Base-by-base conservation (phyloP, 371 early-diverging fungal species). In the Funneliformis caledonium region DNA sequence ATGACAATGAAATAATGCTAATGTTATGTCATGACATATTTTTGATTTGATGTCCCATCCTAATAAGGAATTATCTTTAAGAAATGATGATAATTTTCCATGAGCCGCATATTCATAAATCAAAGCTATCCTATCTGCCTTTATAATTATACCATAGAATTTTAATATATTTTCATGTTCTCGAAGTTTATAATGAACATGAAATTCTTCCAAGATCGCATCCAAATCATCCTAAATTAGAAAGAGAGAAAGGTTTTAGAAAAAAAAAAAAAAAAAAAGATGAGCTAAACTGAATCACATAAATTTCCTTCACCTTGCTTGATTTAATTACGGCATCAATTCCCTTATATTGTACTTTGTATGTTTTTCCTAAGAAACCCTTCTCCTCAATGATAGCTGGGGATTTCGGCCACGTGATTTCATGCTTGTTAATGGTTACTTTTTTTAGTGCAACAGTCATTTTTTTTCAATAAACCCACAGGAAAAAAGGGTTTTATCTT, bases 301-400 rank as follows among this genome's bases (percentile, higher is more conserved):
- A 22, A 19, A 5, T 31, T 56, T 43, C n/a, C 12, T 52, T 75
- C 56, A 75, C 75, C 26, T 56, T 75, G 47, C 48, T 59, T 31
- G 60, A 56, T 47, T 33, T 75, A n/a, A 75, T 75, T 9, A 52
- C 47, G 6, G 52, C 59, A 56, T 50, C 59, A 11, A 1, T n/a
- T 75, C 56, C 75, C 31, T 75, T 26, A 60, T 75, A 75, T 60
- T 75, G 59, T 43, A 60, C 75, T 33, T 75, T 75, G n/a, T 75
- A 75, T 33, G 56, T 52, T 59, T 75, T 75, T 16, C 75, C 75
- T 16, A 56, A 16, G 10, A n/a, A 33, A 3, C 75, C 75, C 26
- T 26, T 26, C 26, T 22, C 37, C 4, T 59, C 75, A 14, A 75
- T n/a, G 59, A 75, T 59, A 60, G 56, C 12, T 19, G 37, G 75